phyloP scores from a whole-genome alignment of 306 rosid genomes.

The Quercus glauca region DNA sequence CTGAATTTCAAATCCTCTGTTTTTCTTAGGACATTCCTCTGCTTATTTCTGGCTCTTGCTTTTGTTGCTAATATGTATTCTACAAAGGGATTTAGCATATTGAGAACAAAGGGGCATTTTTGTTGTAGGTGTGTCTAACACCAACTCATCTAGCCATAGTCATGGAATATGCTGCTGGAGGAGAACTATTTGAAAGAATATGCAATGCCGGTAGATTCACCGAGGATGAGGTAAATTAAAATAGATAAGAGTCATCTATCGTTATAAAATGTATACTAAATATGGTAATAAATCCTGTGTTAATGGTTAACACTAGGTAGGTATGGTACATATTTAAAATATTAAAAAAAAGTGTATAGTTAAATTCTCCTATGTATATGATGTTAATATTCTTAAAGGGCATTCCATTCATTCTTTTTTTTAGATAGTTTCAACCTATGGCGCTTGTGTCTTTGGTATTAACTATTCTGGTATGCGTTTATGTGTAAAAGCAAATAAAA shows the following conservation, averaged over 20 bases:
- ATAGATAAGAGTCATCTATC: not conserved
- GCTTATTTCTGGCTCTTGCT: not conserved
- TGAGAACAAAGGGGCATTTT: slow-evolving; percentile 2
- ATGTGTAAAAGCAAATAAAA: slow-evolving; percentile 4
- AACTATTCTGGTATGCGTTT: not conserved
- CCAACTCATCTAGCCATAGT: slow-evolving; percentile 88
- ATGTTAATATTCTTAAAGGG: too few species aligned
- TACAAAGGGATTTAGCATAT: not conserved
- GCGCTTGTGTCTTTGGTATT: not conserved
- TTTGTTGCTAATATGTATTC: not conserved
- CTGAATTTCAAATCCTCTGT: not conserved
- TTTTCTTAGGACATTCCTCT: not conserved
- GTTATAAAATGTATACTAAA: too few species aligned
- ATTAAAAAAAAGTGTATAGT: not conserved
- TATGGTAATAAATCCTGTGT: too few species aligned
- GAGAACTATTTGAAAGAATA: slow-evolving; percentile 93
- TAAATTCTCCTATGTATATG: too few species aligned
- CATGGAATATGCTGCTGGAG: slow-evolving; percentile 98
- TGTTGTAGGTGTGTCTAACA: slow-evolving; percentile 68
- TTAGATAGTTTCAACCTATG: too few species aligned
- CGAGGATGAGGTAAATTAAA: slow-evolving; percentile 79
- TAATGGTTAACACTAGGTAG: too few species aligned
- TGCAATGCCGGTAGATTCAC: slow-evolving; percentile 95
- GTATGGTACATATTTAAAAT: too few species aligned
- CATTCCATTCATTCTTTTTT: not conserved